A percentile compares a stretch with the other conserved stretches of the same genome.
Evolutionary conservation across 176 grass and related monocot species (phyloP).

Genomic region (Oryza coarctata): DNA sequence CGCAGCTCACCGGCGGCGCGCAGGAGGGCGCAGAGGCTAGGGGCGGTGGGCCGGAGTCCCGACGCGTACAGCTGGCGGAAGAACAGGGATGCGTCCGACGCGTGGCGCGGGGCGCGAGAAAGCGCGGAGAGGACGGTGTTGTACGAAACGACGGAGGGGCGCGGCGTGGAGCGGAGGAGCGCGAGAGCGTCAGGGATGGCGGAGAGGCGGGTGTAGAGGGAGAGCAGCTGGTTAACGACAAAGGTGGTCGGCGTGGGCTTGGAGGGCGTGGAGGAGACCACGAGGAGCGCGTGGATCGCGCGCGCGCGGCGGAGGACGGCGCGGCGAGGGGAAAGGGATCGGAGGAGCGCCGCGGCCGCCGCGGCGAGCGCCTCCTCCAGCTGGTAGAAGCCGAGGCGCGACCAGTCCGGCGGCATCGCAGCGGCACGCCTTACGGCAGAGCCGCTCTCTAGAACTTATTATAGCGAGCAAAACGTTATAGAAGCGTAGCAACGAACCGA

Average conservation of each 20-base stretch:
- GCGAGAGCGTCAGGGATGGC: constrained; percentile 58
- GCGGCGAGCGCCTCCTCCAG: constrained; percentile 55
- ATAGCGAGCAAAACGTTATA: too few species aligned
- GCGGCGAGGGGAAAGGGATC: constrained; percentile 25
- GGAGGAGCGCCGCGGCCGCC: constrained; percentile 53
- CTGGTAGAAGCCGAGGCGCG: constrained; percentile 26
- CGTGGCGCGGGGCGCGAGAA: constrained; percentile 37
- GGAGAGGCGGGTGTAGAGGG: constrained; percentile 54
- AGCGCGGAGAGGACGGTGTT: constrained; percentile 73
- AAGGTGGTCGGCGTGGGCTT: constrained; percentile 45
- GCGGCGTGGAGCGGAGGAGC: constrained; percentile 62
- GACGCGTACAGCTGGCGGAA: constrained; percentile 37
- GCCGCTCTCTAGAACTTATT: neutral
- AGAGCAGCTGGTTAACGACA: constrained; percentile 73
- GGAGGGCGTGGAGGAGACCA: constrained; percentile 43
- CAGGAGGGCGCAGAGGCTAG: constrained; percentile 62
- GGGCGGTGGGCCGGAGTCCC: constrained; percentile 60
- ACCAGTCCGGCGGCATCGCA: constrained; percentile 34
- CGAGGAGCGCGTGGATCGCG: constrained; percentile 66
- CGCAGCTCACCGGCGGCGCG: constrained; percentile 35
- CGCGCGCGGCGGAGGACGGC: constrained; percentile 49
- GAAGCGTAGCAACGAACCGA: too few species aligned
- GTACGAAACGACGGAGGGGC: constrained; percentile 63
- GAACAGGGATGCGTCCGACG: constrained; percentile 41
- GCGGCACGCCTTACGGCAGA: neutral